Conservation (phyloP, 2,329 filamentous ascomycete species). For the Ascochyta pisi region DNA sequence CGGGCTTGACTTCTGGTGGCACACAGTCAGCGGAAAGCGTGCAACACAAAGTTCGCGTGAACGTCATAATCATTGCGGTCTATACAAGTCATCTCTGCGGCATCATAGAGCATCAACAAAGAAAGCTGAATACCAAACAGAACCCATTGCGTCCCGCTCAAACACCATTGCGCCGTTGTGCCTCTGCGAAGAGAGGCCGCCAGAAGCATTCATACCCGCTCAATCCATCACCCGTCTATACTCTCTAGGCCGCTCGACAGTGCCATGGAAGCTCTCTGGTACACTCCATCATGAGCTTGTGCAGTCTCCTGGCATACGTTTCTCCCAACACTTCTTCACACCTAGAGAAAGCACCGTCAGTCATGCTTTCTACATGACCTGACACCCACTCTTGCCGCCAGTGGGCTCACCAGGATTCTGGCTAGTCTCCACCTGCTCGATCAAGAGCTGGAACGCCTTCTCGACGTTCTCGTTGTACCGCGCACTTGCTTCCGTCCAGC, state of each 20-base stretch:
- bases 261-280: not conserved
- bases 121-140: conserved; percentile 11
- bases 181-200: conserved; percentile 14
- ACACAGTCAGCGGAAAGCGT: not conserved
- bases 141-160: conserved; percentile 36
- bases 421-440: conserved; percentile 92
- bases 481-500: conserved; percentile 93
- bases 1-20: not conserved
- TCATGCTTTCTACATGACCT: conserved; percentile 72
- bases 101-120: conserved; percentile 6
- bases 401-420: conserved; percentile 87
- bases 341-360: conserved; percentile 20
- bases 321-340: conserved; percentile 7
- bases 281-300: conserved; percentile 1
- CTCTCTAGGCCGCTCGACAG: conserved; percentile 23
- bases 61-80: conserved; percentile 9
- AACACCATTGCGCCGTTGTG: conserved; percentile 36
- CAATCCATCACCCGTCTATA: conserved; percentile 23
- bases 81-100: conserved; percentile 3
- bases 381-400: conserved; percentile 73
- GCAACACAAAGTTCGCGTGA: not conserved
- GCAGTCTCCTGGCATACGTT: not conserved
- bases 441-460: conserved; percentile 92
- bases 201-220: conserved; percentile 3
- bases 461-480: conserved; percentile 92